Evolutionary conservation across 257 asterid genomes (phyloP).

Genomic region (Orobanche coerulescens): DNA sequence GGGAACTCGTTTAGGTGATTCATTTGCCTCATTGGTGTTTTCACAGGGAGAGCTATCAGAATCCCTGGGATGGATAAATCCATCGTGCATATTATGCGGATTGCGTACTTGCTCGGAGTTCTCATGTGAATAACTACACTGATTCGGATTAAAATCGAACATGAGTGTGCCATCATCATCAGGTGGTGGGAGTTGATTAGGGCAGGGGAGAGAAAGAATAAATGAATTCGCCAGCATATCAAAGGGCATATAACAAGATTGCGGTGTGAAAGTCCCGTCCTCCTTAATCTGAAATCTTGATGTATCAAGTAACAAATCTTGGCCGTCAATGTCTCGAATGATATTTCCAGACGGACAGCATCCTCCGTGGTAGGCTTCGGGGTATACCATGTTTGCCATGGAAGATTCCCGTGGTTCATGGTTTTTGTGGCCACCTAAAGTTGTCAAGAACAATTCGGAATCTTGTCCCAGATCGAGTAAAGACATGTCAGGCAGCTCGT

Average conservation of each 20-base stretch:
- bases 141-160: constrained; percentile 32
- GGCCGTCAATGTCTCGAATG: constrained; percentile 26
- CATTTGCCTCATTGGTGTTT: constrained; percentile 32
- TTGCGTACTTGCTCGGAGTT: constrained; percentile 32
- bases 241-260: constrained; percentile 38
- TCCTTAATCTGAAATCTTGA: constrained; percentile 45
- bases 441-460: constrained; percentile 39
- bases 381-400: constrained; percentile 29
- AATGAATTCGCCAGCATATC: constrained; percentile 41
- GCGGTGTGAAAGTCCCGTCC: constrained; percentile 34
- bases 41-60: too few relatives aligned
- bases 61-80: constrained; percentile 32
- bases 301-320: constrained; percentile 35
- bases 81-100: constrained; percentile 31
- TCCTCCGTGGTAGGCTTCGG: constrained; percentile 35
- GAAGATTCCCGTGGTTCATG: constrained; percentile 38
- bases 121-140: constrained; percentile 34
- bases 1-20: constrained; percentile 42
- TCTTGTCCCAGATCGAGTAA: constrained; percentile 47
- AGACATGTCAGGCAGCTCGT: constrained; percentile 55
- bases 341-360: constrained; percentile 36
- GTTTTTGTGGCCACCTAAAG: constrained; percentile 32
- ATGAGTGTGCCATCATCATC: constrained; percentile 37
- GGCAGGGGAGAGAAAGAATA: constrained; percentile 33
- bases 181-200: constrained; percentile 33